These are phyloP conservation scores for Sequoia sempervirens DNA, from an alignment of 75 land plant species.

Conservation along the genomic window DNA sequence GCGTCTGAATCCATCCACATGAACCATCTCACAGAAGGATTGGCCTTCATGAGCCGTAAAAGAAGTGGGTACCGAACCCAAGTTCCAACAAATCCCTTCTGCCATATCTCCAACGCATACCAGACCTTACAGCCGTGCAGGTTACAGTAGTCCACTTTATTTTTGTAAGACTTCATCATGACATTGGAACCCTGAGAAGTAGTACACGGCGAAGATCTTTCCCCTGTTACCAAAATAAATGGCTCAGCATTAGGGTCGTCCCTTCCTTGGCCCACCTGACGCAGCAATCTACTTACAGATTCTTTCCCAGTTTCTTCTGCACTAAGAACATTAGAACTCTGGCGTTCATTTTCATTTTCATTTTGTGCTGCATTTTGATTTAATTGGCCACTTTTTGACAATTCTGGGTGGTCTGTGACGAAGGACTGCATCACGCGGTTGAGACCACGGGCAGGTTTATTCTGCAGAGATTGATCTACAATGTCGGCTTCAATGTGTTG, in stretches of 20 bases:
- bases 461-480: too few species aligned
- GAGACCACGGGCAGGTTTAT: too few species aligned
- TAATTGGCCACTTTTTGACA: too few species aligned
- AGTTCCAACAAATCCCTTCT: slow-evolving; percentile 15
- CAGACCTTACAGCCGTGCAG: slow-evolving; percentile 29
- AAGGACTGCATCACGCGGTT: too few species aligned
- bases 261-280: not conserved
- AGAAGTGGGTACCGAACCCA: slow-evolving; percentile 30
- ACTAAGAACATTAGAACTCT: too few species aligned
- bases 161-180: slow-evolving; percentile 28
- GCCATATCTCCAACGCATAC: slow-evolving; percentile 18
- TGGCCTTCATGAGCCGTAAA: slow-evolving; percentile 9
- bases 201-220: slow-evolving; percentile 9
- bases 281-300: not conserved
- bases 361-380: too few species aligned
- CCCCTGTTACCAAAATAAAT: slow-evolving; percentile 21
- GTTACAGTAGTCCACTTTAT: slow-evolving; percentile 41
- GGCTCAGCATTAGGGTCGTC: not conserved
- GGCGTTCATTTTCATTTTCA: too few species aligned
- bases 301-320: not conserved
- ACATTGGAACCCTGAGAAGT: slow-evolving; percentile 12
- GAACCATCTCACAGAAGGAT: slow-evolving; percentile 23
- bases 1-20: slow-evolving; percentile 35
- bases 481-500: too few species aligned
- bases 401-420: too few species aligned